Evolutionary conservation across 768 basidiomycete genomes (phyloP).

Genomic region (Pluteus cervinus): DNA sequence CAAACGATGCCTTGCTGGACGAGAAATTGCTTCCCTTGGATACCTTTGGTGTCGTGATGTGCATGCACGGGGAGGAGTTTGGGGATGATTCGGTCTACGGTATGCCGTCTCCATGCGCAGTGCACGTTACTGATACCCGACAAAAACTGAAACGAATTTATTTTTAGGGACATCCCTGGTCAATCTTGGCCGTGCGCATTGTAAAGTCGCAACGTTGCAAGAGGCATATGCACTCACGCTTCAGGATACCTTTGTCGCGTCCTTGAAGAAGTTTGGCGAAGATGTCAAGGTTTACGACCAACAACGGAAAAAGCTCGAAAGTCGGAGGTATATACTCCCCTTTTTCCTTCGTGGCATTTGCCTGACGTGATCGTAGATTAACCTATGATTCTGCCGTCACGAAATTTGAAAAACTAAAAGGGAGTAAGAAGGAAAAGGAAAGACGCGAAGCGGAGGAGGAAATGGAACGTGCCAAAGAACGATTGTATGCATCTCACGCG

Average conservation of each 20-base stretch:
- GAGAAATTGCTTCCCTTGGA: slow-evolving; percentile 77
- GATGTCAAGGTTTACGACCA: slow-evolving; percentile 81
- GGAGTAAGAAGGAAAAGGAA: slow-evolving; percentile 80
- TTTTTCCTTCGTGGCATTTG: background rate
- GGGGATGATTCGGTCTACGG: slow-evolving; percentile 73
- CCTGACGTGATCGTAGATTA: slow-evolving; percentile 36
- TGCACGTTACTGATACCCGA: background rate
- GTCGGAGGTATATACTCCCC: slow-evolving; percentile 52
- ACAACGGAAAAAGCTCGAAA: slow-evolving; percentile 83
- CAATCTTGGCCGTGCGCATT: slow-evolving; percentile 76
- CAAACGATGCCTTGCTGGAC: slow-evolving; percentile 54
- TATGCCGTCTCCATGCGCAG: slow-evolving; percentile 16
- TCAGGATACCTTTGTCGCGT: slow-evolving; percentile 64
- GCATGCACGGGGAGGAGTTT: slow-evolving; percentile 77
- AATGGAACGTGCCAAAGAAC: slow-evolving; percentile 57
- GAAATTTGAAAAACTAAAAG: slow-evolving; percentile 63
- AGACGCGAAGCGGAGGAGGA: slow-evolving; percentile 77
- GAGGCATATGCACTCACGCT: slow-evolving; percentile 73
- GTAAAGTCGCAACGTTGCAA: slow-evolving; percentile 79
- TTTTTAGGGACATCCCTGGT: slow-evolving; percentile 62
- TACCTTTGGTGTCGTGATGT: slow-evolving; percentile 81
- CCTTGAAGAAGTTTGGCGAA: slow-evolving; percentile 58
- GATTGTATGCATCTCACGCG: slow-evolving; percentile 50
- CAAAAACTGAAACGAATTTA: background rate
- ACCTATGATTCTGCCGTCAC: slow-evolving; percentile 71